Base-by-base conservation (phyloP, 176 grass and related monocot genomes). In the Triticum timopheevii region DNA sequence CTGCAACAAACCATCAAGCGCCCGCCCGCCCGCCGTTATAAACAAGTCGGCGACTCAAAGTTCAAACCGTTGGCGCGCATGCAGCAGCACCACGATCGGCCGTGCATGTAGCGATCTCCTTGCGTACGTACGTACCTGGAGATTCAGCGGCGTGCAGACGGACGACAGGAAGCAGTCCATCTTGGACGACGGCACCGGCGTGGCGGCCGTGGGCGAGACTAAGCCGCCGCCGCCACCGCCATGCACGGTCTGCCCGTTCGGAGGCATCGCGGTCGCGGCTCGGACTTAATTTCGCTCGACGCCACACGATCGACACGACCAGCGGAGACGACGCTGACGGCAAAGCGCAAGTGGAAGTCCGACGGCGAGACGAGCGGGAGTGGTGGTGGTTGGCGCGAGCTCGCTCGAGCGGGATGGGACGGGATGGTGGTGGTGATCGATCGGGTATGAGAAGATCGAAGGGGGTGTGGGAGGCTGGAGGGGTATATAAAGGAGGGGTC, bases 131-230 rank as follows among this genome's bases (percentile, higher is more conserved):
- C 11, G n/a, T 74, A 97, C 95, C 93, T 93, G 90, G 40, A 98
- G 92, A 42, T 88, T 79, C 19, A 99, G 86, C 38, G 97, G 94
- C 40, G 91, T 86, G 88, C 92, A 92, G 69, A 80, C 81, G 20
- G 88, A 89, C 42, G 90, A 87, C 68, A 99, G 23, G 90, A 96
- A 90, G 89, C 87, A 92, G 82, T 96, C 94, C 92, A 96, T 94
- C 81, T 91, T 93, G 9, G 80, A 84, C 50, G 81, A 8, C 33
- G 58, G 0, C 45, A 72, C 0, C 28, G 17, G 1, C 16, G 65
- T 30, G 28, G 28, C 25, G 11, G 59, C n/a, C 22, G 20, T 36
- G 3, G 49, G 15, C 7, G 54, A 1, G 33, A 15, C 58, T n/a
- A 36, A 1, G 36, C 27, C 24, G 61, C 8, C 50, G 9, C 7